These are phyloP conservation scores for Hansenula lynferdii DNA, from an alignment of 1,139 yeast genomes.

Conservation along the genomic window DNA sequence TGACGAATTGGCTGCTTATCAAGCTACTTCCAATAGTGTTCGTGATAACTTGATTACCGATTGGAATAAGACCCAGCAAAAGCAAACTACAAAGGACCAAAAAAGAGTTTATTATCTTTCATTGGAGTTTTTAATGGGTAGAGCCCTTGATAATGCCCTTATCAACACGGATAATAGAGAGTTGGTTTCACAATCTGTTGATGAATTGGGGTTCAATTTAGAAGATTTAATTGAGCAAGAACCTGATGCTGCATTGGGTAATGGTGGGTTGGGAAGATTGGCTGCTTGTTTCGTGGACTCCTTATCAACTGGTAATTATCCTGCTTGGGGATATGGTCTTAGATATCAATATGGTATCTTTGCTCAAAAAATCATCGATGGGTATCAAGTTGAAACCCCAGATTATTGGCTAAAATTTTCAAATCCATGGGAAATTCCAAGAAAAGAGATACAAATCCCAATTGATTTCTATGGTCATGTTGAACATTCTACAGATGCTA, in stretches of 20 bases:
- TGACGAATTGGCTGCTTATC: slow-evolving; percentile 89
- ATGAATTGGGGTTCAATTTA: slow-evolving; percentile 77
- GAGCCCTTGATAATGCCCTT: slow-evolving; percentile 92
- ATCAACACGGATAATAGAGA: slow-evolving; percentile 66
- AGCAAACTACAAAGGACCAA: slow-evolving; percentile 77
- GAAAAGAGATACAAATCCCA: slow-evolving; percentile 87
- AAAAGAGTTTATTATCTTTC: slow-evolving; percentile 86
- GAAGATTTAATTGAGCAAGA: slow-evolving; percentile 85
- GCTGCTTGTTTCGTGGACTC: slow-evolving; percentile 96
- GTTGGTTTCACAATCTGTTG: slow-evolving; percentile 50
- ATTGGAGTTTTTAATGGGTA: slow-evolving; percentile 89
- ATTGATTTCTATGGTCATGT: slow-evolving; percentile 88
- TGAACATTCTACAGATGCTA: slow-evolving; percentile 51
- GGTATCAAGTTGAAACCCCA: slow-evolving; percentile 91
- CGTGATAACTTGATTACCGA: slow-evolving; percentile 78
- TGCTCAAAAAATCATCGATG: slow-evolving; percentile 84
- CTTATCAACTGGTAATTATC: slow-evolving; percentile 77
- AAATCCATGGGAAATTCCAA: slow-evolving; percentile 91
- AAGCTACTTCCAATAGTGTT: slow-evolving; percentile 76
- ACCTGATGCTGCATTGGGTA: slow-evolving; percentile 93
- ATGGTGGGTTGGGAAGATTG: slow-evolving; percentile 91
- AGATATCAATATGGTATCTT: slow-evolving; percentile 94
- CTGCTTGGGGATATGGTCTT: slow-evolving; percentile 96
- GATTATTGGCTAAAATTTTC: slow-evolving; percentile 89
- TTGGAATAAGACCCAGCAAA: slow-evolving; percentile 94